Conservation (phyloP, 1,284 basidiomycete genomes). For the Peniophora sp. region DNA sequence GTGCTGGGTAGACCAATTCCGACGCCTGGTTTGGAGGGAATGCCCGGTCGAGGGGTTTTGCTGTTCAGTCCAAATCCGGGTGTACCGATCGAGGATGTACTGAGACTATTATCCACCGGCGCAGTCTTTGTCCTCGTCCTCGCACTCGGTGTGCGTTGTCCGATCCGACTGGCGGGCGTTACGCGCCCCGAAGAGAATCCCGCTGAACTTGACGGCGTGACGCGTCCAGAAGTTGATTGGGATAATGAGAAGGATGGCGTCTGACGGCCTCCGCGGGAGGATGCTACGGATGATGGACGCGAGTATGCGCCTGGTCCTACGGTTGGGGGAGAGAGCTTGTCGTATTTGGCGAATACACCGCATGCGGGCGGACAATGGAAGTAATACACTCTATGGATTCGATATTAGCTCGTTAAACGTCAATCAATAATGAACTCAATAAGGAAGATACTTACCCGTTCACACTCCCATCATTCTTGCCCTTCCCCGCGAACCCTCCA, state of each 20-base stretch:
- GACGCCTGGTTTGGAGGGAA: slow-evolving; percentile 26
- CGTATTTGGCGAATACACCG: slow-evolving; percentile 83
- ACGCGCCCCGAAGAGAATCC: slow-evolving; percentile 16
- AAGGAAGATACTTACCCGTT: slow-evolving; percentile 58
- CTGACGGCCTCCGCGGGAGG: slow-evolving; percentile 47
- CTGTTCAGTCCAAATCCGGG: slow-evolving; percentile 21
- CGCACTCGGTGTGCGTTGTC: slow-evolving; percentile 21
- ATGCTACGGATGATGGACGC: slow-evolving; percentile 77
- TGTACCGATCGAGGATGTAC: slow-evolving; percentile 6
- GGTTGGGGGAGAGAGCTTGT: slow-evolving; percentile 75
- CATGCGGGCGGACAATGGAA: slow-evolving; percentile 82
- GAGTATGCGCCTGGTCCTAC: slow-evolving; percentile 42
- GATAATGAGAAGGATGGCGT: slow-evolving; percentile 32
- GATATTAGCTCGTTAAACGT: too few relatives aligned
- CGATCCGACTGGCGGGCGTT: slow-evolving; percentile 16
- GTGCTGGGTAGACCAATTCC: slow-evolving; percentile 32
- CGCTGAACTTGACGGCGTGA: slow-evolving; percentile 35
- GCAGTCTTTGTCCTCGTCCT: slow-evolving; percentile 10
- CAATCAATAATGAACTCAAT: not conserved
- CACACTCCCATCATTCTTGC: slow-evolving; percentile 93
- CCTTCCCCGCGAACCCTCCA: slow-evolving; percentile 82
- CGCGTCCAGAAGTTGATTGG: slow-evolving; percentile 19
- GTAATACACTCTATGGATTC: slow-evolving; percentile 59
- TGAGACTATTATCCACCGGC: not conserved
- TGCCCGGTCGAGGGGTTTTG: slow-evolving; percentile 47